A percentile compares a stretch with the other conserved stretches of the same genome.
Conservation (phyloP, 805 yeast species). For the Ogataea angusta region DNA sequence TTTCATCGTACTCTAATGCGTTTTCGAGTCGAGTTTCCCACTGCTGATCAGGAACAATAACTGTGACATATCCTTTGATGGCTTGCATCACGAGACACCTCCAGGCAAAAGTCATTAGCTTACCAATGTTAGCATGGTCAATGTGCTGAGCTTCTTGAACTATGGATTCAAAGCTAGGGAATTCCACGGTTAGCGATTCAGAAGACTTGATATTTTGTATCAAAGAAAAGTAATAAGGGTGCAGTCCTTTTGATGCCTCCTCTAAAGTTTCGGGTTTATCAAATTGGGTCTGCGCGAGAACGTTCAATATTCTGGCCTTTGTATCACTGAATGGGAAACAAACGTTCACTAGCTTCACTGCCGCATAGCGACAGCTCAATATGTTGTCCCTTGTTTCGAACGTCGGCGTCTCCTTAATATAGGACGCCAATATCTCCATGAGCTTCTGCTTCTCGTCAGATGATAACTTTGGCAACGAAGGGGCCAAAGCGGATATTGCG, state of each 20-base stretch:
- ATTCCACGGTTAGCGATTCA: slow-evolving; percentile 26
- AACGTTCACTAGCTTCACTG: slow-evolving; percentile 61
- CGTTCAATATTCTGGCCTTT: slow-evolving; percentile 62
- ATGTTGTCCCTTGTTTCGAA: slow-evolving; percentile 29
- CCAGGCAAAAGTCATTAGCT: slow-evolving; percentile 51
- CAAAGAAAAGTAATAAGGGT: slow-evolving; percentile 76
- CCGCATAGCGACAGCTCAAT: slow-evolving; percentile 53
- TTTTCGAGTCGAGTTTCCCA: slow-evolving; percentile 71
- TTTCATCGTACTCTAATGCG: slow-evolving; percentile 59
- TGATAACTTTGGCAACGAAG: slow-evolving; percentile 43
- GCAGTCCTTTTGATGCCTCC: slow-evolving; percentile 75
- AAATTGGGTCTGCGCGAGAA: slow-evolving; percentile 50
- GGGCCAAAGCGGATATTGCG: slow-evolving; percentile 57
- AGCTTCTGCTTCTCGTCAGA: slow-evolving; percentile 39
- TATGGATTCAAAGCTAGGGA: slow-evolving; percentile 54
- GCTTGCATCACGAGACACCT: slow-evolving; percentile 67
- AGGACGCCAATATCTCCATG: slow-evolving; percentile 31
- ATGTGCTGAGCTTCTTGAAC: slow-evolving; percentile 32
- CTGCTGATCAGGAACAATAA: slow-evolving; percentile 64
- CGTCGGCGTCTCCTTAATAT: slow-evolving; percentile 21
- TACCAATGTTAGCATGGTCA: slow-evolving; percentile 19
- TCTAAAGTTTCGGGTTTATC: slow-evolving; percentile 74
- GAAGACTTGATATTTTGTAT: slow-evolving; percentile 32
- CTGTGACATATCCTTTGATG: slow-evolving; percentile 46
- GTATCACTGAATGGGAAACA: slow-evolving; percentile 66